Base-by-base conservation (phyloP, 2,329 filamentous ascomycete genomes). In the Eurotiales sp. region DNA sequence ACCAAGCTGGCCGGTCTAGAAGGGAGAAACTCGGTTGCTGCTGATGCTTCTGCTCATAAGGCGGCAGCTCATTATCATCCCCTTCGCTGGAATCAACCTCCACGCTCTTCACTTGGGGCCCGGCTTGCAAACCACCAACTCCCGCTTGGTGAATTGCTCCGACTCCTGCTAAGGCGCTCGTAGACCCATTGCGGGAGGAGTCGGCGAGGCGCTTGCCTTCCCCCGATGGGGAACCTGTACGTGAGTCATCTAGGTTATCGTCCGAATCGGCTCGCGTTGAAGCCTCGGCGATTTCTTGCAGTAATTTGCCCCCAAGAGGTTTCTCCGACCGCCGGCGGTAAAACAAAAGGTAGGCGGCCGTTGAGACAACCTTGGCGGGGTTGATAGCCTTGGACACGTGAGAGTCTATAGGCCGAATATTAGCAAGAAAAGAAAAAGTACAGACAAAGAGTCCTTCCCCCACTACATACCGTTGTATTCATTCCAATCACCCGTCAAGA, bases 261-360 rank as follows among this genome's bases (percentile, higher is more conserved):
- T 52, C 51, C 52, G 69, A 66, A 45, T 81, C 80, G 46, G 73
- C 74, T 45, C 77, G 72, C 54, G 79, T 78, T 56, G 81, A 87
- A 50, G 79, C 76, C 47, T 84, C 80, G 49, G 88, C 76, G 45
- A 96, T 83, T 58, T 85, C 76, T 59, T 85, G 80, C 54, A 96
- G 85, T 46, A 80, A 80, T 40, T 85, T 79, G 22, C 91, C 91
- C 52, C 93, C 93, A 58, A 99, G 82, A 56, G 90, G 87, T 55
- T 71, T 72, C 7, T 81, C 77, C 4, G 90, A 89, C 57, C 90
- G 86, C 52, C 93, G 87, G 36, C 93, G 88, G 73, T 99, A 99
- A 77, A 99, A 99, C 29, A 99, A 78, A 10, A 99, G 80, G 70
- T 99, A 99, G 0, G 93, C 93, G 17, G 87, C 85, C 14, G 81